Percentiles rank a stretch among this genome's conserved stretches.
These are phyloP conservation scores for Elaeis guineensis DNA, from an alignment of 176 grass and related monocot genomes.

Conservation along the genomic window DNA sequence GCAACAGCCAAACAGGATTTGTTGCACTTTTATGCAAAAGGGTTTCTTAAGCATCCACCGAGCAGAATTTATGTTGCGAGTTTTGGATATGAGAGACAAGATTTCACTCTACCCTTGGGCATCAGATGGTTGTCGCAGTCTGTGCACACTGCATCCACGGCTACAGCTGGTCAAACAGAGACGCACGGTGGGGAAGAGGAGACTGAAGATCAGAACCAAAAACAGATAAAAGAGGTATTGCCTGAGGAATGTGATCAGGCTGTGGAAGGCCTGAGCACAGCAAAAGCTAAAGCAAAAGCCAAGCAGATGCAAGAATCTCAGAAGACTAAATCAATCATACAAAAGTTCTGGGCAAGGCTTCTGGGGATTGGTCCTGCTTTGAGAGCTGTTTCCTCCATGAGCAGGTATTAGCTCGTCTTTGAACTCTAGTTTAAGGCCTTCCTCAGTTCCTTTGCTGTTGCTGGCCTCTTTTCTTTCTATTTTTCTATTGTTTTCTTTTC, in stretches of 20 bases:
- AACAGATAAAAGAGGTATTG: constrained; percentile 50
- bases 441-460: not conserved
- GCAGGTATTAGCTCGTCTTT: constrained; percentile 49
- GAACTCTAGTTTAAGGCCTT: constrained; percentile 10
- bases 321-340: constrained; percentile 43
- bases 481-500: not conserved
- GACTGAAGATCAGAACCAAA: constrained; percentile 45
- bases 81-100: constrained; percentile 20
- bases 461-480: not conserved
- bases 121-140: constrained; percentile 48
- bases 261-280: constrained; percentile 73
- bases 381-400: constrained; percentile 72
- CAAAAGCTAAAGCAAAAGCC: constrained; percentile 81
- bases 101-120: constrained; percentile 39
- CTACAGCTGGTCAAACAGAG: constrained; percentile 33
- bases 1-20: constrained; percentile 19
- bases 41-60: not conserved
- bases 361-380: constrained; percentile 73
- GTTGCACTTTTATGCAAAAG: constrained; percentile 10
- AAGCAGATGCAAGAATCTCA: constrained; percentile 60
- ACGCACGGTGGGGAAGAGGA: constrained; percentile 15
- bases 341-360: constrained; percentile 60
- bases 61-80: not conserved
- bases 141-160: constrained; percentile 25
- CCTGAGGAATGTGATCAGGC: constrained; percentile 92